Evolutionary conservation across 2,329 filamentous ascomycete species (phyloP).

Genomic region (Phaeosphaeriaceae sp.): DNA sequence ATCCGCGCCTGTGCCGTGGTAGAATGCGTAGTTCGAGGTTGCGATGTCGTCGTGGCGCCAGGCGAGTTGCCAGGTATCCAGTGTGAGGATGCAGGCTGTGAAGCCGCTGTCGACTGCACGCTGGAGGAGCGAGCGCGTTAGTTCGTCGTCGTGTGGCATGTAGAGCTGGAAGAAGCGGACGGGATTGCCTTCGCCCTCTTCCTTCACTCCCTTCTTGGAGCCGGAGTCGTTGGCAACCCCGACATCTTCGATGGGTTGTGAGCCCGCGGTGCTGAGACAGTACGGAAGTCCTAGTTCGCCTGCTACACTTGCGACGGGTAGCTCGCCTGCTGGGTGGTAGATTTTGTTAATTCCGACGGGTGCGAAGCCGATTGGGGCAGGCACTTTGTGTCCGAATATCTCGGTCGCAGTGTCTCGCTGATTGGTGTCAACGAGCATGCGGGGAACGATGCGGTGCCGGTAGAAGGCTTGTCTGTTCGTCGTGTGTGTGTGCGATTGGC

Average conservation of each 20-base stretch:
- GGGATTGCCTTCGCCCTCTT: conserved; percentile 8
- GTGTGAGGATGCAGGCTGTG: conserved; percentile 65
- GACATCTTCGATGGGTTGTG: conserved; percentile 64
- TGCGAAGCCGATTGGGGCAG: conserved; percentile 69
- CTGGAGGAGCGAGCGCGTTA: conserved; percentile 63
- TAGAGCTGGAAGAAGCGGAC: conserved; percentile 70
- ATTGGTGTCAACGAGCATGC: conserved; percentile 67
- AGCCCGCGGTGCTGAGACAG: conserved; percentile 65
- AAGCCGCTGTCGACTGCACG: conserved; percentile 64
- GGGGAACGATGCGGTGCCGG: conserved; percentile 67
- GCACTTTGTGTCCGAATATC: conserved; percentile 67
- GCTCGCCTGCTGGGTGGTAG: conserved; percentile 65
- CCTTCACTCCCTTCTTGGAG: neutral
- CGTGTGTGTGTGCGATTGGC: conserved; percentile 60
- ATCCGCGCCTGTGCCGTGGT: conserved; percentile 65
- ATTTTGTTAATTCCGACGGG: conserved; percentile 72
- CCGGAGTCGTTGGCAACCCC: conserved; percentile 60
- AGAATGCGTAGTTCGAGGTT: conserved; percentile 68
- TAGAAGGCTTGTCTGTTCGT: conserved; percentile 71
- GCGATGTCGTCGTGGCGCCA: conserved; percentile 67
- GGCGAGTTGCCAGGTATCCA: conserved; percentile 69
- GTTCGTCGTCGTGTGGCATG: conserved; percentile 67
- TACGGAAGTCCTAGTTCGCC: conserved; percentile 67
- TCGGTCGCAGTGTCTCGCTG: conserved; percentile 62
- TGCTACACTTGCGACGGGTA: conserved; percentile 66